A percentile compares a stretch with the other conserved stretches of the same genome.
phyloP scores from a whole-genome alignment of 805 yeast species.

The Pichia exigua region DNA sequence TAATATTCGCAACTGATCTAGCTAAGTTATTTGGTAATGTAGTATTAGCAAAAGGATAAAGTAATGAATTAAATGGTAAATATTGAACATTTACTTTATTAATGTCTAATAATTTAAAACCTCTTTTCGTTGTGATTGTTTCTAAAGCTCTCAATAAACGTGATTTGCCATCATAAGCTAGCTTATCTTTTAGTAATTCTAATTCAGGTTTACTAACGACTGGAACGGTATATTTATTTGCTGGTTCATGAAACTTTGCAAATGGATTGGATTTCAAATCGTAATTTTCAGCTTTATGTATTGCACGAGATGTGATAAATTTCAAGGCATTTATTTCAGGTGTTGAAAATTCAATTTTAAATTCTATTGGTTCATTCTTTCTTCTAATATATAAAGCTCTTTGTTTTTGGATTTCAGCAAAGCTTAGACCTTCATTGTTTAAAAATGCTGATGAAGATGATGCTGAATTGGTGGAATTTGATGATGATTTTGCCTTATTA shows the following conservation, averaged over 20 bases:
- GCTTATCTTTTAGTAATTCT: slow-evolving; percentile 21
- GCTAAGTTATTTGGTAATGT: slow-evolving; percentile 14
- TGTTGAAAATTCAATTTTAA: neutral
- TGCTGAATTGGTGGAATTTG: neutral
- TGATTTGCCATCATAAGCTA: slow-evolving; percentile 22
- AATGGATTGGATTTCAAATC: slow-evolving; percentile 2
- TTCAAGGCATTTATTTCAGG: neutral
- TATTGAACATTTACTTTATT: slow-evolving; percentile 9
- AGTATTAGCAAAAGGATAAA: slow-evolving; percentile 23
- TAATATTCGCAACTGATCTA: slow-evolving; percentile 11
- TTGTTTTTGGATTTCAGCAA: slow-evolving; percentile 7
- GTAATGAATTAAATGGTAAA: slow-evolving; percentile 14
- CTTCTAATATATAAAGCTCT: slow-evolving; percentile 13
- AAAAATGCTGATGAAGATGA: neutral
- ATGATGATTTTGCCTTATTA: neutral
- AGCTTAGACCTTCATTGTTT: slow-evolving; percentile 8
- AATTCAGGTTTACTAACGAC: slow-evolving; percentile 14
- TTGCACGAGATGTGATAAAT: slow-evolving; percentile 8
- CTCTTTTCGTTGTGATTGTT: slow-evolving; percentile 18
- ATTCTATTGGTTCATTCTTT: neutral
- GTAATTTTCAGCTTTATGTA: slow-evolving; percentile 1
- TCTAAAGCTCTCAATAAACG: slow-evolving; percentile 25
- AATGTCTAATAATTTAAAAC: slow-evolving; percentile 15
- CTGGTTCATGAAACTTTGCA: neutral
- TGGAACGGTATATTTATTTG: neutral